phyloP scores from a whole-genome alignment of 129 eudicot species.

The Lactuca sativa region DNA sequence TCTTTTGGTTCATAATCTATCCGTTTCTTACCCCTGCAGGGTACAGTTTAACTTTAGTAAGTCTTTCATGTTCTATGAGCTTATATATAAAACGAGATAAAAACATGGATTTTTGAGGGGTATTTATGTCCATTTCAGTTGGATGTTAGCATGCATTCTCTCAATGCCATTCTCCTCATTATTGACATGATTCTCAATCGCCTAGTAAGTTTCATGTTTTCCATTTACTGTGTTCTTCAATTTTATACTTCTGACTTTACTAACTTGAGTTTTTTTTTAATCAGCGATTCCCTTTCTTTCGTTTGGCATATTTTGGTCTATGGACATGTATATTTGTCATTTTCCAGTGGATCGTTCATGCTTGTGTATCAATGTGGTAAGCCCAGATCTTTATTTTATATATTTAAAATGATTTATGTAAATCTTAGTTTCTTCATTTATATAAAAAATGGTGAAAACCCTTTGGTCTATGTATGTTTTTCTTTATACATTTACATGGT shows the following conservation, averaged over 20 bases:
- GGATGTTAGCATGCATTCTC: slow-evolving; percentile 70
- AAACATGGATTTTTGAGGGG: slow-evolving; percentile 5
- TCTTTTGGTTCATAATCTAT: slow-evolving; percentile 81
- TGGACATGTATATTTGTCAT: slow-evolving; percentile 79
- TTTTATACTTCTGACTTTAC: slow-evolving; percentile 6
- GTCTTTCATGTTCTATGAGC: slow-evolving; percentile 24
- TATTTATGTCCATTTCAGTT: slow-evolving; percentile 39
- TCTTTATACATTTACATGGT: slow-evolving; percentile 13
- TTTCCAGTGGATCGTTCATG: slow-evolving; percentile 94
- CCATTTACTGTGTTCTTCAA: background rate
- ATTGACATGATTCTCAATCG: slow-evolving; percentile 62
- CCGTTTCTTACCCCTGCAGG: slow-evolving; percentile 60
- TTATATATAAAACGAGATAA: background rate
- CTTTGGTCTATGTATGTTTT: background rate
- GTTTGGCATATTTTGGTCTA: slow-evolving; percentile 72
- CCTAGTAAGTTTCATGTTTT: slow-evolving; percentile 47
- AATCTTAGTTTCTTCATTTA: background rate
- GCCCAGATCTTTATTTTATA: slow-evolving; percentile 15
- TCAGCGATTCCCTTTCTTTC: slow-evolving; percentile 93
- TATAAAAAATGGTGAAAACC: background rate
- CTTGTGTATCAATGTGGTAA: slow-evolving; percentile 66
- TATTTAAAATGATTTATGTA: background rate
- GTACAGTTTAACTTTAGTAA: slow-evolving; percentile 62
- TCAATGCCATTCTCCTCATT: slow-evolving; percentile 74
- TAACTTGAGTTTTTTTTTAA: slow-evolving; percentile 22